Conservation (phyloP, 306 rosid genomes). For the Quercus berberidifolia region DNA sequence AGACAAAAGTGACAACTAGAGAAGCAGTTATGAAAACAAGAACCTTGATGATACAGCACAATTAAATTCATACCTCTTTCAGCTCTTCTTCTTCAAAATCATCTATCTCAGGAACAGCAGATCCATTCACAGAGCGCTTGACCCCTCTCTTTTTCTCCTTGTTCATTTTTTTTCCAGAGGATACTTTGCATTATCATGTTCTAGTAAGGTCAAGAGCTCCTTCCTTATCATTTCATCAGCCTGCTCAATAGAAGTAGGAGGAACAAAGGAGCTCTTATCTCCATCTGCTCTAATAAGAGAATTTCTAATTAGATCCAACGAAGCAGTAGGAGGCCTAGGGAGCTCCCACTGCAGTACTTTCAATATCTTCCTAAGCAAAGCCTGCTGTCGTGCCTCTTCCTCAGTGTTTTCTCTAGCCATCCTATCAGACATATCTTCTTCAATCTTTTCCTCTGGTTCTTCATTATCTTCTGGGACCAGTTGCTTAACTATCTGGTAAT, state of each 20-base stretch:
- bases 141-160: slow-evolving; percentile 5
- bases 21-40: neutral
- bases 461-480: slow-evolving; percentile 76
- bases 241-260: no score
- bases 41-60: slow-evolving; percentile 1
- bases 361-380: slow-evolving; percentile 78
- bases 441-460: slow-evolving; percentile 70
- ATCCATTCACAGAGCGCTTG: slow-evolving; percentile 51
- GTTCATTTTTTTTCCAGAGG: no score
- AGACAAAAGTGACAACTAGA: neutral
- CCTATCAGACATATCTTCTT: slow-evolving; percentile 95
- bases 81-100: slow-evolving; percentile 78
- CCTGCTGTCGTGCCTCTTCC: slow-evolving; percentile 78
- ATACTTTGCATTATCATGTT: no score
- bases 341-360: slow-evolving; percentile 58
- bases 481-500: slow-evolving; percentile 81
- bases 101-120: slow-evolving; percentile 61
- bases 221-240: no score
- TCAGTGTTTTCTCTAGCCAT: slow-evolving; percentile 82
- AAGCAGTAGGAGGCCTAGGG: no score
- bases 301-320: no score
- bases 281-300: no score
- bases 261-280: no score
- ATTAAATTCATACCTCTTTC: slow-evolving; percentile 44
- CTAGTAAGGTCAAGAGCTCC: no score